phyloP scores from a whole-genome alignment of 305 asterid species.

The Nicotiana rustica region DNA sequence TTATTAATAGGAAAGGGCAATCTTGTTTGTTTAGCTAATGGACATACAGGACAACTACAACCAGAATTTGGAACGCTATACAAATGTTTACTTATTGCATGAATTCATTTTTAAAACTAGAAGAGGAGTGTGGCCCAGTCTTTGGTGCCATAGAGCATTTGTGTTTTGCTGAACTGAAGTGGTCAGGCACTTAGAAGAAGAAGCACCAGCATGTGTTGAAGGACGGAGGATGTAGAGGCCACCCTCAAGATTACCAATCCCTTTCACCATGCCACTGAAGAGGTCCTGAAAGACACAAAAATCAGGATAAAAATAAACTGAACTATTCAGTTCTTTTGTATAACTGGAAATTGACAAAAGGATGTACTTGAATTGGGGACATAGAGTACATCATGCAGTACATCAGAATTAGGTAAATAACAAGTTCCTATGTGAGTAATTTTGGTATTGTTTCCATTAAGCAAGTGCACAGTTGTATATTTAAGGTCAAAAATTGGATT shows the following conservation, averaged over 20 bases:
- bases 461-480: not conserved
- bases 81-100: not conserved
- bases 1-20: too few species aligned
- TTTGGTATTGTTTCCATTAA: not conserved
- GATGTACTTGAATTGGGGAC: too few species aligned
- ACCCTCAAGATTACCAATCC: not conserved
- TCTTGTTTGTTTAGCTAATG: too few species aligned
- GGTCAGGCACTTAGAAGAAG: not conserved
- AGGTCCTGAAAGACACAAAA: too few species aligned
- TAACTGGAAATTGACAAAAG: not conserved
- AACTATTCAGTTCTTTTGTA: not conserved
- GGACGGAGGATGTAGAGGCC: not conserved
- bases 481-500: too few species aligned
- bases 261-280: too few species aligned
- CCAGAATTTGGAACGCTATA: not conserved
- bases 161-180: not conserved
- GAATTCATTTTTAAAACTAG: too few species aligned
- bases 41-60: not conserved
- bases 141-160: not conserved
- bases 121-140: not conserved
- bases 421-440: not conserved
- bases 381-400: too few species aligned
- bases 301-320: not conserved
- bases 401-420: too few species aligned
- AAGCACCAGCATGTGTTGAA: not conserved